Base-by-base conservation (phyloP, 2,329 filamentous ascomycete species). In the Tolypocladium ophioglossoides region DNA sequence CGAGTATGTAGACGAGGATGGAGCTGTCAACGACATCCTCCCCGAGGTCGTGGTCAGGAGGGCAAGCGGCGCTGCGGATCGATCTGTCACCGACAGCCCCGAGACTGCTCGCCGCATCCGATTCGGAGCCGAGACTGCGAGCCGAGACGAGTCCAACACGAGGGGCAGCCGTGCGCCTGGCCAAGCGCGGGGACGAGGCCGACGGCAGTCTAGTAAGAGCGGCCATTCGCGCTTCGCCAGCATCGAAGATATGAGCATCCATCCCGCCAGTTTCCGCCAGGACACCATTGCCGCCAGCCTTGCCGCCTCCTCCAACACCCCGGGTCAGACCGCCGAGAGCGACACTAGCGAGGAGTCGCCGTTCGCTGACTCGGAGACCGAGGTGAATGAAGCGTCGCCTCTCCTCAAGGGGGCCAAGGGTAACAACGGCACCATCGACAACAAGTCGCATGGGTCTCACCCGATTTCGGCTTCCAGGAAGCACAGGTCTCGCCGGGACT, bases 241-340 rank as follows among this genome's bases (percentile, higher is more conserved):
- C 74, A 72, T 91, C 74, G 71, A 85, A 37, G 80, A 91, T 54
- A 86, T 95, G 61, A 89, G 86, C 66, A 88, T 95, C 52, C 88
- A 96, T 66, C 94, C 94, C 3, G 87, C 90, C 27, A 92, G 86
- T 58, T 91, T 97, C 75, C 80, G 94, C 60, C 88, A 95, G 68
- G 90, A 92, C 54, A 96, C 99, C 62, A 95, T 97, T 60, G 85
- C 86, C 39, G 89, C 89, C n/a, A 86, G 84, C 56, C 80, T 82
- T 51, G 74, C 84, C 34, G 62, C 66, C 8, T 60, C 64, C 12
- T 62, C 62, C 3, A 55, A 57, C 48, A 82, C 81, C 40, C 74
- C 77, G 4, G 82, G 82, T 4, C 79, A 68, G 16, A 65, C 68
- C n/a, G 72, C 77, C 51, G 83, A 82, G 34, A 80, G 76, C 55